Evolutionary conservation across 2,329 filamentous ascomycete species (phyloP).

Genomic region (Dactylellina parvicollis): DNA sequence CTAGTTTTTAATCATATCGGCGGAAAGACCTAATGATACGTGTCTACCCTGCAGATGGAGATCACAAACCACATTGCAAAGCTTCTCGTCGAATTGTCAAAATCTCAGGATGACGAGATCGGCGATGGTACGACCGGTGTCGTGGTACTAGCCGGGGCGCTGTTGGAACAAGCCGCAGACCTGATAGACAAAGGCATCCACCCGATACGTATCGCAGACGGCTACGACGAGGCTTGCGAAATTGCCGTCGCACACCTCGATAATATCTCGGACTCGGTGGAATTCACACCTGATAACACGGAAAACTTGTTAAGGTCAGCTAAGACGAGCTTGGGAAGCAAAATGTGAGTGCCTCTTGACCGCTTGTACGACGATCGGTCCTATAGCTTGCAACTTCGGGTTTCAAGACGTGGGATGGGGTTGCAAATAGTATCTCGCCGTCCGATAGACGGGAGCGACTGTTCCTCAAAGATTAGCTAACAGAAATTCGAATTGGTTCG

Average conservation of each 20-base stretch:
- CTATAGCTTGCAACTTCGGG: not conserved
- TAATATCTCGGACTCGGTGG: slow-evolving; percentile 87
- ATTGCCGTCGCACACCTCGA: slow-evolving; percentile 93
- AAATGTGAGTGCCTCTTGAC: slow-evolving; percentile 70
- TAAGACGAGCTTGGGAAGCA: slow-evolving; percentile 94
- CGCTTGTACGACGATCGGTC: slow-evolving; percentile 9
- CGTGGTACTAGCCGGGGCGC: slow-evolving; percentile 90
- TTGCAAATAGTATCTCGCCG: not conserved
- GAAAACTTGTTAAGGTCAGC: slow-evolving; percentile 92
- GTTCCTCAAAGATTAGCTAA: slow-evolving; percentile 42
- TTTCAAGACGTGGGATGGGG: slow-evolving; percentile 1
- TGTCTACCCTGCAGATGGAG: slow-evolving; percentile 77
- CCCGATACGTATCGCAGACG: slow-evolving; percentile 97
- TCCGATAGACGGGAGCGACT: not conserved
- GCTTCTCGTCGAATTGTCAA: slow-evolving; percentile 93
- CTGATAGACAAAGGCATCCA: slow-evolving; percentile 99
- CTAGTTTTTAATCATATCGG: not conserved
- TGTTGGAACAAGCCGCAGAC: slow-evolving; percentile 95
- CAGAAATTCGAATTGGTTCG: slow-evolving; percentile 52
- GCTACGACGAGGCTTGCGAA: slow-evolving; percentile 97
- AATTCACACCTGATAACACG: slow-evolving; percentile 82
- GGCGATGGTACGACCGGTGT: slow-evolving; percentile 98
- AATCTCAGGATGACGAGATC: slow-evolving; percentile 98
- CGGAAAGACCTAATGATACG: slow-evolving; percentile 20
- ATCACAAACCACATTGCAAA: slow-evolving; percentile 98